A percentile compares a stretch with the other conserved stretches of the same genome.
phyloP scores from a whole-genome alignment of 2,329 filamentous ascomycete genomes.

The Trichoderma sp. region DNA sequence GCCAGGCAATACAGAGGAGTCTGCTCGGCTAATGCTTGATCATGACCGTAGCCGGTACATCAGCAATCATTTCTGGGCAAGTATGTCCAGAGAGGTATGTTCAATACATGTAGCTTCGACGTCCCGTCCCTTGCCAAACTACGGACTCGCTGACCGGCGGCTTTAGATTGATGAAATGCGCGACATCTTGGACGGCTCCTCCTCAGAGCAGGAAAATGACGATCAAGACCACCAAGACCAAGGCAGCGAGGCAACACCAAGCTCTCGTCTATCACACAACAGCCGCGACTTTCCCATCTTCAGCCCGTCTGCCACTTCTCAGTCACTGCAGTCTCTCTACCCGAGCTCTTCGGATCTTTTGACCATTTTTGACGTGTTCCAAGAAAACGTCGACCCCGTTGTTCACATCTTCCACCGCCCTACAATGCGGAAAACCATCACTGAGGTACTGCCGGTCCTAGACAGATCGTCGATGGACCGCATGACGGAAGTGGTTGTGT shows the following conservation, averaged over 20 bases:
- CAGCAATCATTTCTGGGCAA: neutral
- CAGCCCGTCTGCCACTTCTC: neutral
- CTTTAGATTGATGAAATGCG: neutral
- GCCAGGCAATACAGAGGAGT: neutral
- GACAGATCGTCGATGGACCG: neutral
- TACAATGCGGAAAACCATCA: neutral
- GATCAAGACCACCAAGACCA: neutral
- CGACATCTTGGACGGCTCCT: neutral
- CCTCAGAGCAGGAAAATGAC: neutral
- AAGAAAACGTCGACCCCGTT: neutral
- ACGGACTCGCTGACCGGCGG: neutral
- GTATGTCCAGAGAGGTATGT: neutral
- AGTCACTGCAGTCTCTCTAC: neutral
- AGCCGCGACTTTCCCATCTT: neutral
- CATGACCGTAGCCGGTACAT: neutral
- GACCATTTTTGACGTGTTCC: neutral
- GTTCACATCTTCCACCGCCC: neutral
- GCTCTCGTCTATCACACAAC: neutral
- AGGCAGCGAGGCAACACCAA: neutral
- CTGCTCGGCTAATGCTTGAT: neutral
- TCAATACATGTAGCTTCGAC: neutral
- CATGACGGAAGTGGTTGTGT: neutral
- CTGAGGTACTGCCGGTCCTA: neutral
- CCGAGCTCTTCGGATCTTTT: neutral
- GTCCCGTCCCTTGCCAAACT: neutral